phyloP scores from a whole-genome alignment of 176 grass and related monocot genomes.

The Musa beccarii region DNA sequence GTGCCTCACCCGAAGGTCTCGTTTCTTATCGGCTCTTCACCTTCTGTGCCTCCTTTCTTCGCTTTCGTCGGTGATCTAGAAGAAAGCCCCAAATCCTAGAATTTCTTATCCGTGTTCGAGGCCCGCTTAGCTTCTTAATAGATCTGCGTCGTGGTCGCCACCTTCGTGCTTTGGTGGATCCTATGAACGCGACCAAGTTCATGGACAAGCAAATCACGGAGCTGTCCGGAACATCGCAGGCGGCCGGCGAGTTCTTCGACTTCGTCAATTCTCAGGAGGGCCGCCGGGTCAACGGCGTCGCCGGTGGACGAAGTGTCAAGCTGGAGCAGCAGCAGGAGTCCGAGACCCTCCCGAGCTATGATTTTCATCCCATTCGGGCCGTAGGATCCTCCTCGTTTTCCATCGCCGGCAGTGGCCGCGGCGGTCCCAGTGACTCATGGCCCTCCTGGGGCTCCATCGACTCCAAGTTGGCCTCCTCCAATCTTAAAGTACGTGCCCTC shows the following conservation, averaged over 20 bases:
- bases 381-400: constrained; percentile 5
- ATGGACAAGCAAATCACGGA: constrained; percentile 87
- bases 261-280: constrained; percentile 49
- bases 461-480: constrained; percentile 34
- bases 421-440: constrained; percentile 6
- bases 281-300: constrained; percentile 23
- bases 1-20: too few species aligned
- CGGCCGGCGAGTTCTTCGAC: constrained; percentile 34
- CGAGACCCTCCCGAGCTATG: constrained; percentile 51
- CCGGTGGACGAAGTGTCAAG: constrained; percentile 14
- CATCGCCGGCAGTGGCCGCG: not conserved
- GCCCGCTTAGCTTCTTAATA: too few species aligned
- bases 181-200: constrained; percentile 69
- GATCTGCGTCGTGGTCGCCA: not conserved
- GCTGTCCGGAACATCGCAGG: constrained; percentile 36
- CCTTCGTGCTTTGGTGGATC: not conserved
- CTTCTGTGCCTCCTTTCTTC: too few species aligned
- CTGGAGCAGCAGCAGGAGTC: constrained; percentile 16
- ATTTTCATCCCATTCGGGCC: constrained; percentile 56
- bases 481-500: constrained; percentile 21
- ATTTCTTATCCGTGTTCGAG: too few species aligned
- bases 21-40: too few species aligned
- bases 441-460: constrained; percentile 32
- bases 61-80: too few species aligned
- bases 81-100: too few species aligned